A percentile compares a stretch with the other conserved stretches of the same genome.
phyloP scores from a whole-genome alignment of 2,329 filamentous ascomycete genomes.

The Akanthomyces muscarius region DNA sequence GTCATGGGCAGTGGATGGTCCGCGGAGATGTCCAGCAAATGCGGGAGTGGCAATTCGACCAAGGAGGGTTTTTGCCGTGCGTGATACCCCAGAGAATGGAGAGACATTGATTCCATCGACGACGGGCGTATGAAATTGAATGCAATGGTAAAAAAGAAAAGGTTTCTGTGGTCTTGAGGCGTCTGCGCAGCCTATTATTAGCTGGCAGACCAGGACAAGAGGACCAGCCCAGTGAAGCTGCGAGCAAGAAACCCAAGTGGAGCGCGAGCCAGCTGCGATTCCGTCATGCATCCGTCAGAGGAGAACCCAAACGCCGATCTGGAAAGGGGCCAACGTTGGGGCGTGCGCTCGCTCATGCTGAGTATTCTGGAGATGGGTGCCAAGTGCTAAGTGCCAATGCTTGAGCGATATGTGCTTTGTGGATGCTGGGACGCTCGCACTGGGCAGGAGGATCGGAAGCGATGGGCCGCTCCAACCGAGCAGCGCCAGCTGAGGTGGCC shows the following conservation, averaged over 20 bases:
- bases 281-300: slow-evolving; percentile 11
- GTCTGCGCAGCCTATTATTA: background rate
- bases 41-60: background rate
- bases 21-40: background rate
- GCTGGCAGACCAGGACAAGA: too few species aligned
- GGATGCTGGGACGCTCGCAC: background rate
- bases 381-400: too few species aligned
- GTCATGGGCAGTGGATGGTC: background rate
- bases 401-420: too few species aligned
- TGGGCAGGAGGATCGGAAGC: background rate
- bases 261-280: background rate
- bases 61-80: background rate
- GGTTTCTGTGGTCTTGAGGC: background rate
- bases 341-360: background rate
- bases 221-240: background rate
- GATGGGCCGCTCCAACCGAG: slow-evolving; percentile 5
- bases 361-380: background rate
- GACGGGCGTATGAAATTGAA: background rate
- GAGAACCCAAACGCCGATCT: background rate
- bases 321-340: background rate
- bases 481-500: background rate
- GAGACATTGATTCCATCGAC: too few species aligned
- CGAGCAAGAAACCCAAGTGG: background rate
- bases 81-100: background rate
- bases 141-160: background rate